Base-by-base conservation (phyloP, 2,329 filamentous ascomycete species). In the Paracorniculantispora psalliotae region DNA sequence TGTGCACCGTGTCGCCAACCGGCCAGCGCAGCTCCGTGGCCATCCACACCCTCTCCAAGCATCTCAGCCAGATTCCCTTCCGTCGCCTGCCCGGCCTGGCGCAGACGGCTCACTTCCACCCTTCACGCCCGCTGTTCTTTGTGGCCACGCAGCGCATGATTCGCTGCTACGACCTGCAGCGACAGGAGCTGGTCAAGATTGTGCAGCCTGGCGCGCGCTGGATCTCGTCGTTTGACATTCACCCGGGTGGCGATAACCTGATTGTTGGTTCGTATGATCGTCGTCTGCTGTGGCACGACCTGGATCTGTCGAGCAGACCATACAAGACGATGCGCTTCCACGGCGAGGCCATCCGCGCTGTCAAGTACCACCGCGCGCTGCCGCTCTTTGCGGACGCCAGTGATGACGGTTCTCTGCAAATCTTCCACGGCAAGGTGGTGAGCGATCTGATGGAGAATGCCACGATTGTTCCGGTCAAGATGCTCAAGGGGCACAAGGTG, bases 261-360 rank as follows among this genome's bases (percentile, higher is more conserved):
- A 90, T 97, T 61, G 91, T 97, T 12, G 92, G 92, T 47, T 94
- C 92, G 0, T 99, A 97, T 75, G 94, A 99, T 76, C 87, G 92
- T 64, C 87, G 93, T 49, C 81, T 99, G 2, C 81, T 99, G 33
- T 99, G 94, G 94, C 94, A 97, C 76, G 94, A 99, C 75, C 82
- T 97, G 57, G 94, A 99, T 66, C 84, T 99, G 37, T 94, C 91
- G 1, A 87, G 84, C 63, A 86, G 91, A 52, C 94, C 94, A 0
- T 97, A 96, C 80, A 97, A 97, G 80, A 97, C 93, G 1, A 87
- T 99, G 76, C 85, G 94, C 53, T 99, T 97, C 79, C 94, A 99
- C 77, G 78, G 85, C 62, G 90, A 96, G 74, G 94, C 94, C 48
- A 96, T 99, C 68, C 85, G 96, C 50, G 86, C 88, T 13, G 94